Percentiles rank a stretch among this genome's conserved stretches.
Evolutionary conservation across 2,329 filamentous ascomycete genomes (phyloP).

Genomic region (Aspergillus sp.): DNA sequence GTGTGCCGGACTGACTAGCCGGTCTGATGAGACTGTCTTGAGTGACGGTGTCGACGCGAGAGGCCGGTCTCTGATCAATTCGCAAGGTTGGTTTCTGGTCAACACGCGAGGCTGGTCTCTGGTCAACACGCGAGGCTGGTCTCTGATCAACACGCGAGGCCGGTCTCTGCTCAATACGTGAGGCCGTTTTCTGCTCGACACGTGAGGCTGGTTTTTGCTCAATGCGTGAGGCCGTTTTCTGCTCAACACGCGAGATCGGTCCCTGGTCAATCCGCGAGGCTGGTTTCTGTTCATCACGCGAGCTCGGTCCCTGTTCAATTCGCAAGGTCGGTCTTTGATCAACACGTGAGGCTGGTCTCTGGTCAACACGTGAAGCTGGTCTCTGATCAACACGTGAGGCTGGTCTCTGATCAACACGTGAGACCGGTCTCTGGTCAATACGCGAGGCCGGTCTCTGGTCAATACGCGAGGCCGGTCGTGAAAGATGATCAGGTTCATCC

Average conservation of each 20-base stretch:
- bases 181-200: neutral
- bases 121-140: slow-evolving; percentile 20
- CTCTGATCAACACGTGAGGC: neutral
- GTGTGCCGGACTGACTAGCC: neutral
- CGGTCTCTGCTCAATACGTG: neutral
- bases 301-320: no score
- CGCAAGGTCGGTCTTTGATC: no score
- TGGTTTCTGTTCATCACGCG: no score
- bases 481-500: neutral
- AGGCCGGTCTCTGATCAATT: no score
- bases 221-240: no score
- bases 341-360: slow-evolving; percentile 19
- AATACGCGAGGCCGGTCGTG: slow-evolving; percentile 23
- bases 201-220: neutral
- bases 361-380: slow-evolving; percentile 30
- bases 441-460: neutral
- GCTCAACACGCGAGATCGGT: no score
- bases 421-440: neutral
- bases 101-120: no score
- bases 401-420: slow-evolving; percentile 28
- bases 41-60: no score
- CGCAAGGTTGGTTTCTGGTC: no score
- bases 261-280: no score
- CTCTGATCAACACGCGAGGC: slow-evolving; percentile 22
- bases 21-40: no score